Percentiles rank a stretch among this genome's conserved stretches.
Evolutionary conservation across 768 basidiomycete species (phyloP).

Genomic region (Russula emetica): DNA sequence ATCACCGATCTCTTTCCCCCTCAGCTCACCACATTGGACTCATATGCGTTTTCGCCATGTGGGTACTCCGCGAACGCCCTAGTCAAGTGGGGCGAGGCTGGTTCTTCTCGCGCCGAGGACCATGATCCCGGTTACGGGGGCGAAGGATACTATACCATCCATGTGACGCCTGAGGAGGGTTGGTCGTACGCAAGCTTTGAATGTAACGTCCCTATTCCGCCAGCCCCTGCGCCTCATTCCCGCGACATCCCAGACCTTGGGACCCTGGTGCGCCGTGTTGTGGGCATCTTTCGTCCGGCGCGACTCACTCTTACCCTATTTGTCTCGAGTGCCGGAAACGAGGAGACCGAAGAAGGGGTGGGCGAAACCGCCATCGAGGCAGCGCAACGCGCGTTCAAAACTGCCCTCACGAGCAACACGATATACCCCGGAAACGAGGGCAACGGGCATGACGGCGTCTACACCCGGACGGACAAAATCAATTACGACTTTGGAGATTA

Average conservation of each 20-base stretch:
- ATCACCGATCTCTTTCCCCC: conserved; percentile 79
- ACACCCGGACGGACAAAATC: conserved; percentile 91
- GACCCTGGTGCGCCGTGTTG: conserved; percentile 81
- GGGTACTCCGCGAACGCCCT: conserved; percentile 96
- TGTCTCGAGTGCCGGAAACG: conserved; percentile 63
- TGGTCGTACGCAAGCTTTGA: conserved; percentile 99
- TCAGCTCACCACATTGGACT: conserved; percentile 78
- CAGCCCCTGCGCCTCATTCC: conserved; percentile 36
- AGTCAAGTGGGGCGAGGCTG: conserved; percentile 53
- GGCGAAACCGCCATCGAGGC: conserved; percentile 60
- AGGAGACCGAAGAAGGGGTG: conserved; percentile 41
- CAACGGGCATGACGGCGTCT: conserved; percentile 38
- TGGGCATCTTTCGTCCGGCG: conserved; percentile 88
- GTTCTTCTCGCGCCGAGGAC: conserved; percentile 29
- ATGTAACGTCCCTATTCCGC: conserved; percentile 81
- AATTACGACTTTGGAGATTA: conserved; percentile 97
- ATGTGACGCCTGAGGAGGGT: conserved; percentile 96
- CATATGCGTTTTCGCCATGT: conserved; percentile 91
- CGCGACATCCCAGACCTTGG: conserved; percentile 65
- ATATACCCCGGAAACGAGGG: conserved; percentile 9
- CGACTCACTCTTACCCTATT: conserved; percentile 85
- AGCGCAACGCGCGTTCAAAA: conserved; percentile 68
- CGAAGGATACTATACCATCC: conserved; percentile 97
- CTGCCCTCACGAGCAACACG: conserved; percentile 44
- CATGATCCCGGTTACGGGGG: conserved; percentile 36